phyloP scores from a whole-genome alignment of 768 basidiomycete species.

The Rhizopogon sp. region DNA sequence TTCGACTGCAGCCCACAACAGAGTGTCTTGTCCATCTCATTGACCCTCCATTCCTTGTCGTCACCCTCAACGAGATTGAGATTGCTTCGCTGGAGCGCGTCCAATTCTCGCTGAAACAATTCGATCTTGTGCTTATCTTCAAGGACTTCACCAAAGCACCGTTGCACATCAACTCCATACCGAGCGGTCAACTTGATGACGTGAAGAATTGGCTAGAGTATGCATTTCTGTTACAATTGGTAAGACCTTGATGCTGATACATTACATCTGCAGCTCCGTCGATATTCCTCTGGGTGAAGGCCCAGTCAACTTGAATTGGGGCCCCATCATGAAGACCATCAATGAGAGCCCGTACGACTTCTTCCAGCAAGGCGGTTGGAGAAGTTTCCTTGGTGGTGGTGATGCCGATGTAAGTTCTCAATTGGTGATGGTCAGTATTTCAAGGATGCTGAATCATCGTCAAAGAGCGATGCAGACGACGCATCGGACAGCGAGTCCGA shows the following conservation, averaged over 20 bases:
- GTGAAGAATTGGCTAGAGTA: conserved; percentile 99
- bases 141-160: conserved; percentile 92
- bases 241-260: background rate
- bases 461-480: conserved; percentile 56
- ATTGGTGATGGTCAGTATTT: conserved; percentile 24
- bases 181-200: conserved; percentile 84
- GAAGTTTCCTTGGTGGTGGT: conserved; percentile 74
- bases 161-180: conserved; percentile 95
- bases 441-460: conserved; percentile 32
- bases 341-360: conserved; percentile 95
- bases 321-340: conserved; percentile 97
- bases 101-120: conserved; percentile 93
- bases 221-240: conserved; percentile 23
- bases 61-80: conserved; percentile 92
- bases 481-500: conserved; percentile 65
- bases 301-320: conserved; percentile 97
- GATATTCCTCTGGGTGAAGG: conserved; percentile 96
- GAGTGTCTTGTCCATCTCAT: conserved; percentile 95
- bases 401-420: conserved; percentile 56
- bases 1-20: conserved; percentile 91
- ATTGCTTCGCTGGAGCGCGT: conserved; percentile 96
- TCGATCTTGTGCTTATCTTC: conserved; percentile 96
- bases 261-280: conserved; percentile 64
- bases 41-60: conserved; percentile 93
- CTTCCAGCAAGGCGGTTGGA: conserved; percentile 96